phyloP scores from a whole-genome alignment of 1,284 basidiomycete species.

The Chalciporus sp. region DNA sequence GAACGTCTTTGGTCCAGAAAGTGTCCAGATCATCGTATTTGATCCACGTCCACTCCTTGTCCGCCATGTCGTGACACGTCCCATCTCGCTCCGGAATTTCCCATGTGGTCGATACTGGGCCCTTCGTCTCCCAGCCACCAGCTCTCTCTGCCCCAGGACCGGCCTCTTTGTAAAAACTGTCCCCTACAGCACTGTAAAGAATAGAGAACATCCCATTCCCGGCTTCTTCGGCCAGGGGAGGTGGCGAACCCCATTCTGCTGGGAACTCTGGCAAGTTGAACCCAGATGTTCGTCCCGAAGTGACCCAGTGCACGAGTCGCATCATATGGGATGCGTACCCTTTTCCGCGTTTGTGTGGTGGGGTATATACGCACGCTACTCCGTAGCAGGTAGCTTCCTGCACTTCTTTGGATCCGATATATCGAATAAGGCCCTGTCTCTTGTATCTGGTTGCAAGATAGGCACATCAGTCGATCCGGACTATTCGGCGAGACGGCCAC shows the following conservation, averaged over 20 bases:
- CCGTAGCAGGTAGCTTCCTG: conserved; percentile 37
- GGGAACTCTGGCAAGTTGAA: conserved; percentile 37
- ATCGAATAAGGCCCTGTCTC: conserved; percentile 32
- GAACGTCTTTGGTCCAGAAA: conserved; percentile 17
- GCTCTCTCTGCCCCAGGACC: conserved; percentile 38
- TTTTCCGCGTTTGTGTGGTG: conserved; percentile 38
- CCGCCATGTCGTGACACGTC: background rate
- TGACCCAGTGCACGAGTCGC: conserved; percentile 45
- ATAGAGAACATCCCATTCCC: conserved; percentile 48
- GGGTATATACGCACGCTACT: conserved; percentile 47
- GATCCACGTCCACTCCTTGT: conserved; percentile 27
- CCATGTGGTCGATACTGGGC: conserved; percentile 48
- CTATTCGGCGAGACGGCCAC: background rate
- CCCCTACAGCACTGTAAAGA: conserved; percentile 65
- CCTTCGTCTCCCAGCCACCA: conserved; percentile 52
- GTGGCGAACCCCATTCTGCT: conserved; percentile 39
- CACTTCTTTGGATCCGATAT: conserved; percentile 14
- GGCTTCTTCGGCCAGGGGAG: conserved; percentile 18
- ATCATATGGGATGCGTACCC: conserved; percentile 53
- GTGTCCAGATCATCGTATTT: conserved; percentile 10
- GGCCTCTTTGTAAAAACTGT: conserved; percentile 49
- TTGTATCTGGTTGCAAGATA: conserved; percentile 7
- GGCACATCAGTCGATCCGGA: background rate
- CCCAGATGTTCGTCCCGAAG: conserved; percentile 29
- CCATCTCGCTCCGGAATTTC: conserved; percentile 23